Evolutionary conservation across 2,329 filamentous ascomycete species (phyloP), one percentile per base, ranked within the genome.

Genomic region (Penicillium nordicum): DNA sequence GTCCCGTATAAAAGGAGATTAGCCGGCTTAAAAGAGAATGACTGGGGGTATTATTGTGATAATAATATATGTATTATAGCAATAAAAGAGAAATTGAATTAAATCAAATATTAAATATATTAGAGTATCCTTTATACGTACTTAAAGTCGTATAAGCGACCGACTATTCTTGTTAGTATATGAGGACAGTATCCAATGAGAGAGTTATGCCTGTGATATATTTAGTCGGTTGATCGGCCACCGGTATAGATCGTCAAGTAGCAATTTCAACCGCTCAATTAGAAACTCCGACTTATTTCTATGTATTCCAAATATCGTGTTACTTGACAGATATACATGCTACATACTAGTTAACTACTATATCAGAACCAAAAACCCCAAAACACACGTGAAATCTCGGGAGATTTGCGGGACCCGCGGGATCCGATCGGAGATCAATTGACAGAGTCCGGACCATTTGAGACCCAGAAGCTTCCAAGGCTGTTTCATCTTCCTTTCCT

Each of bases 381-480:
- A 29, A 29, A 27, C 16, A 43, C 27, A 29, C 10, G 16, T 29
- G 25, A 44, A 44, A 44, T 16, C 14, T 25, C 44, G 44, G 30
- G 18, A 4, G 44, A 34, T 42, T 40, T 27, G 21, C 18, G 58
- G 59, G 47, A 7, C 40, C 59, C 61, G 60, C 48, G 56, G 51
- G 43, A 29, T 12, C 47, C 53, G 50, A 47, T 34, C 59, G 45
- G 57, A 34, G 12, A 27, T 16, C 21, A 32, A 34, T 54, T 40
- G 37, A 32, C 34, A 8, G 1, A 44, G 10, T 44, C 6, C n/a
- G 10, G 10, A 41, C 14, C 16, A 6, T 18, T 18, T 16, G 6
- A 16, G 43, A 27, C 14, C 21, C 18, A 21, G 18, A 11, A 12
- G 16, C 16, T 43, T 43, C 5, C 11, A 32, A 32, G 11, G 11